A percentile compares a stretch with the other conserved stretches of the same genome.
phyloP scores from a whole-genome alignment of 2,329 filamentous ascomycete species.

The Penicillium occitanis region DNA sequence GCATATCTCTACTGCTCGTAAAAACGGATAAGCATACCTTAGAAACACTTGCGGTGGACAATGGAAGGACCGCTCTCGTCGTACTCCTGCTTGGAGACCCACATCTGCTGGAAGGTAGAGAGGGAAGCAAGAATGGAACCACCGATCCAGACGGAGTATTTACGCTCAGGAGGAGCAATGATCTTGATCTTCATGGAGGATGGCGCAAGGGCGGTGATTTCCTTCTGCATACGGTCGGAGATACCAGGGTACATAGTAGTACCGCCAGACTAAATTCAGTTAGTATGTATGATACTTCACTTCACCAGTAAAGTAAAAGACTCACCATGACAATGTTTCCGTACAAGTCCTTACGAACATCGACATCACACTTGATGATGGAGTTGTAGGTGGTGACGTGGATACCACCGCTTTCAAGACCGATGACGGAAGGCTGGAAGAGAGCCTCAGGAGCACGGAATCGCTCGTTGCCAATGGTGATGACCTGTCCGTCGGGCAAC shows the following conservation, averaged over 20 bases:
- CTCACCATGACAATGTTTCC: constrained; percentile 99
- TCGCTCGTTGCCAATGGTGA: constrained; percentile 99
- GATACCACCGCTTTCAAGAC: constrained; percentile 98
- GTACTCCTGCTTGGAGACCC: constrained; percentile 99
- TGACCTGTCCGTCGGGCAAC: constrained; percentile 98
- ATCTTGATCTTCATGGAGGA: constrained; percentile 99
- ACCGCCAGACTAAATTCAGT: constrained; percentile 79
- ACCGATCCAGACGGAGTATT: constrained; percentile 99
- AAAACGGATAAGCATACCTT: constrained; percentile 55
- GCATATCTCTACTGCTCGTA: background rate
- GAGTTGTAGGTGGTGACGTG: constrained; percentile 99
- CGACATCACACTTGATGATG: constrained; percentile 99
- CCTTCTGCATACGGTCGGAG: constrained; percentile 99
- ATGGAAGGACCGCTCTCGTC: constrained; percentile 99
- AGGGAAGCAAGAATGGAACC: constrained; percentile 99
- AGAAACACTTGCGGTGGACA: constrained; percentile 99
- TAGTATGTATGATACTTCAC: constrained; percentile 17
- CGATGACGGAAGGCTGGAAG: constrained; percentile 97
- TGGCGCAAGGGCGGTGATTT: constrained; percentile 98
- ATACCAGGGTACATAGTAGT: constrained; percentile 99
- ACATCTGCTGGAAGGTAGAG: constrained; percentile 99
- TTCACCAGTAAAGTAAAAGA: constrained; percentile 28
- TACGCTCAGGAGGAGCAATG: constrained; percentile 99
- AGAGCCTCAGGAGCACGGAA: constrained; percentile 99
- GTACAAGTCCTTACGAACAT: constrained; percentile 99